phyloP scores from a whole-genome alignment of 164 flowering plant species.

The Warburgia ugandensis region DNA sequence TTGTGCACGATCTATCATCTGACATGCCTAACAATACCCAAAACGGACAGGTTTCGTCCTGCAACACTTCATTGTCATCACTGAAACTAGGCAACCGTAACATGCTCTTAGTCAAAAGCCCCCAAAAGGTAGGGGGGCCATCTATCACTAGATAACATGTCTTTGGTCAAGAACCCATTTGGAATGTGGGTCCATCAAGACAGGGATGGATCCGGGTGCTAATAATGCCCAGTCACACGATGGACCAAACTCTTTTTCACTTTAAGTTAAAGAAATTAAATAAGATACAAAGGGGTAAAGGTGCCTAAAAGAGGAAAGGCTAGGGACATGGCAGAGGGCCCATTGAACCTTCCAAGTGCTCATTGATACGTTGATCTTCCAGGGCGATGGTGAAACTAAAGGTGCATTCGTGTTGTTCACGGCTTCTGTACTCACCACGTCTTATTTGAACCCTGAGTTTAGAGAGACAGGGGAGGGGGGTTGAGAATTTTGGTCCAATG shows the following conservation, averaged over 20 bases:
- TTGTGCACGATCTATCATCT: not conserved
- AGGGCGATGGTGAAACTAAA: no score
- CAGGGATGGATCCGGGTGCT: not conserved
- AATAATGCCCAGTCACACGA: not conserved
- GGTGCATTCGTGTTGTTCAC: no score
- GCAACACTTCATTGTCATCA: not conserved
- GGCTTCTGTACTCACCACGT: no score
- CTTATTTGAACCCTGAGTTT: no score
- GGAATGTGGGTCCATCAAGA: not conserved
- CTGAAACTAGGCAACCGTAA: no score
- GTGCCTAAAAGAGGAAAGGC: not conserved
- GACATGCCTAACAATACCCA: no score
- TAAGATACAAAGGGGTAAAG: not conserved
- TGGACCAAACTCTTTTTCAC: not conserved
- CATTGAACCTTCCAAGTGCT: not conserved
- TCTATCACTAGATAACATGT: not conserved
- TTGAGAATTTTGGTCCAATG: no score
- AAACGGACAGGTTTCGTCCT: no score
- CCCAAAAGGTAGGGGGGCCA: not conserved
- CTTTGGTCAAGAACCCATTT: constrained; percentile 1
- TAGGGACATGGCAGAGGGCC: not conserved
- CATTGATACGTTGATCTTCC: no score
- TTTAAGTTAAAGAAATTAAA: no score
- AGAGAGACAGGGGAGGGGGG: no score
- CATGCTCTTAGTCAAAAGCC: not conserved